Evolutionary conservation across 164 flowering plant genomes (phyloP), one percentile per base, ranked within the genome.

Genomic region (Taxillus chinensis): DNA sequence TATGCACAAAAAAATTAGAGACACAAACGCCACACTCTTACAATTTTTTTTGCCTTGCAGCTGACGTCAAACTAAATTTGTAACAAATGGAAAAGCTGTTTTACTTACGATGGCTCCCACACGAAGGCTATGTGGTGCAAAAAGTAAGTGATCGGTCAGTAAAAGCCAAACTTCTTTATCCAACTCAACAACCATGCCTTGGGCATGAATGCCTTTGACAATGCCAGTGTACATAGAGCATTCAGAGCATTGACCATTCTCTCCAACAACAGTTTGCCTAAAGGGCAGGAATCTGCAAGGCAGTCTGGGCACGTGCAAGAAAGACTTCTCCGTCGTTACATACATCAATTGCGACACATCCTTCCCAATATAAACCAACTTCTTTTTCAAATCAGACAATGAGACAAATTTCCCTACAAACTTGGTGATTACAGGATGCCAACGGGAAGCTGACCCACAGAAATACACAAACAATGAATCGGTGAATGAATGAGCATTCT

Each of bases 141-240:
- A 50, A 46, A 77, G 77, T n/a, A 62, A 58, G 6, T 62, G 68
- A 59, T 84, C 89, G 0, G 95, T 84, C 43, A 86, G 62, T 62
- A 89, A 61, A 62, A 93, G 81, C 86, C 91, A 84, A 56, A 90
- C 96, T 50, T 82, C 84, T 55, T 76, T 67, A 53, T 93, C 98
- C 68, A 93, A 70, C 74, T 88, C 96, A 46, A 86, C 78, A 64
- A 84, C 75, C 85, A 79, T 81, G 4, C 98, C 96, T 70, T 83
- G 81, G 90, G 84, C 75, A 62, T 84, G 80, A 5, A 83, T 63
- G 12, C 86, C 95, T n/a, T 75, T 88, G n/a, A 90, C 82, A 65
- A 71, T 66, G 27, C 98, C 98, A 41, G 71, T 67, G 68, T 86
- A 93, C 12, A 56, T 14, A 42, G 83, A 79, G 46, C 61, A 69